A percentile compares a stretch with the other conserved stretches of the same genome.
phyloP scores from a whole-genome alignment of 805 yeast genomes.

The Wickerhamomyces ciferrii region DNA sequence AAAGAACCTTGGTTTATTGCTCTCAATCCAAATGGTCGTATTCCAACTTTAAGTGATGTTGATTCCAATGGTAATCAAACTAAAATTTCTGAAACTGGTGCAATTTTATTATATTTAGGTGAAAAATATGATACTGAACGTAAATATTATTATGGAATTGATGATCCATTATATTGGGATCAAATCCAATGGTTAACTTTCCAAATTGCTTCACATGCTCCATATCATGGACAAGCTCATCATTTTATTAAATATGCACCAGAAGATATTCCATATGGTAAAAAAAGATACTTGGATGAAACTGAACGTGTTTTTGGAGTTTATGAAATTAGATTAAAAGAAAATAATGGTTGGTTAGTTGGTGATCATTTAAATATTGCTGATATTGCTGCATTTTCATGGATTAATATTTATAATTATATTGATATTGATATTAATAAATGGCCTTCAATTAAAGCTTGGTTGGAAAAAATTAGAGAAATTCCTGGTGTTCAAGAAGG shows the following conservation, averaged over 20 bases:
- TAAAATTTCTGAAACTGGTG: conserved; percentile 53
- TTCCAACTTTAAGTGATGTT: conserved; percentile 46
- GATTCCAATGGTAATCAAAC: conserved; percentile 33
- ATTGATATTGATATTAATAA: conserved; percentile 27
- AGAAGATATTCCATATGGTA: conserved; percentile 50
- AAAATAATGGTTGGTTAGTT: conserved; percentile 51
- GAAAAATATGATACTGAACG: conserved; percentile 55
- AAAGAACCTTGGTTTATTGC: conserved; percentile 53
- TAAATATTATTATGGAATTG: conserved; percentile 31
- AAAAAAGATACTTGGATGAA: conserved; percentile 45
- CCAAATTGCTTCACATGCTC: conserved; percentile 57
- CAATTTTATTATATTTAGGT: conserved; percentile 53
- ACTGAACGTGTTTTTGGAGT: conserved; percentile 50
- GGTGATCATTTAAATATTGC: conserved; percentile 57
- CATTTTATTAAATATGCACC: conserved; percentile 41
- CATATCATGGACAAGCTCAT: conserved; percentile 57
- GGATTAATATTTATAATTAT: conserved; percentile 28
- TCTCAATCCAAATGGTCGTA: conserved; percentile 58
- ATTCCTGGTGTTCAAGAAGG: conserved; percentile 32
- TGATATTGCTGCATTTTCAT: conserved; percentile 45
- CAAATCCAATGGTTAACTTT: conserved; percentile 48
- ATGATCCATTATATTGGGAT: conserved; percentile 41
- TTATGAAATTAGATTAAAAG: conserved; percentile 41
- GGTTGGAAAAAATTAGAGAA: conserved; percentile 31
- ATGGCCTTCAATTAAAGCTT: conserved; percentile 35